Conservation (phyloP, 169 alveolate species). For the Fabrea salina region DNA sequence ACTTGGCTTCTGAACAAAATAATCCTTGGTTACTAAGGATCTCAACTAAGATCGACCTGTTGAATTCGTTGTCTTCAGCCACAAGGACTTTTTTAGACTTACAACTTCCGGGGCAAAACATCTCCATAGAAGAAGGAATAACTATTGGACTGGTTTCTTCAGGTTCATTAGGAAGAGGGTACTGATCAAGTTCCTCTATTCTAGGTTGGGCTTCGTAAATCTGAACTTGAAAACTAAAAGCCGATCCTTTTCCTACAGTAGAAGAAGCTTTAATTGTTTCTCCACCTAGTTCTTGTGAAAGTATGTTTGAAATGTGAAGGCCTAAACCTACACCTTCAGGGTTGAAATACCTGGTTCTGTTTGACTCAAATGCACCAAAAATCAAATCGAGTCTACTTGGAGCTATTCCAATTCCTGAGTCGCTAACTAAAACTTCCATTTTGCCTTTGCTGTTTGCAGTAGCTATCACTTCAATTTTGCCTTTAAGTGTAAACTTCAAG, state of each 20-base stretch:
- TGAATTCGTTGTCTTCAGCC: slow-evolving; percentile 21
- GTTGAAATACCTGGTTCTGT: not conserved
- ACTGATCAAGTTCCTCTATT: not conserved
- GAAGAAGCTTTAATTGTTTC: not conserved
- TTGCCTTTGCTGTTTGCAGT: not conserved
- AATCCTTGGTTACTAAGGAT: not conserved
- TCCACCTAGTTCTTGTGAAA: not conserved
- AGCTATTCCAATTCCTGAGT: slow-evolving; percentile 26
- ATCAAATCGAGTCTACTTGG: not conserved
- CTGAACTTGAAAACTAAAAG: not conserved
- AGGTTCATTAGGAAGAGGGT: not conserved
- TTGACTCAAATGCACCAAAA: not conserved
- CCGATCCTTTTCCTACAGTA: slow-evolving; percentile 2
- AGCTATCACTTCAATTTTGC: not conserved
- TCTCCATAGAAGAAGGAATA: not conserved
- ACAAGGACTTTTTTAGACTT: not conserved
- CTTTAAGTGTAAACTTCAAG: slow-evolving; percentile 2
- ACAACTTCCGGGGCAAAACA: not conserved
- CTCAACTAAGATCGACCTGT: not conserved
- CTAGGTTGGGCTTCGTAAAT: not conserved
- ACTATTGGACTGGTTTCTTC: too few species aligned
- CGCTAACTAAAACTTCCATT: not conserved
- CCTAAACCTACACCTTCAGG: slow-evolving; percentile 28
- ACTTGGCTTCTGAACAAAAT: not conserved
- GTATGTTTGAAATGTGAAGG: not conserved